Conservation (phyloP, 2,329 filamentous ascomycete species). For the Aspergillus tamarii region DNA sequence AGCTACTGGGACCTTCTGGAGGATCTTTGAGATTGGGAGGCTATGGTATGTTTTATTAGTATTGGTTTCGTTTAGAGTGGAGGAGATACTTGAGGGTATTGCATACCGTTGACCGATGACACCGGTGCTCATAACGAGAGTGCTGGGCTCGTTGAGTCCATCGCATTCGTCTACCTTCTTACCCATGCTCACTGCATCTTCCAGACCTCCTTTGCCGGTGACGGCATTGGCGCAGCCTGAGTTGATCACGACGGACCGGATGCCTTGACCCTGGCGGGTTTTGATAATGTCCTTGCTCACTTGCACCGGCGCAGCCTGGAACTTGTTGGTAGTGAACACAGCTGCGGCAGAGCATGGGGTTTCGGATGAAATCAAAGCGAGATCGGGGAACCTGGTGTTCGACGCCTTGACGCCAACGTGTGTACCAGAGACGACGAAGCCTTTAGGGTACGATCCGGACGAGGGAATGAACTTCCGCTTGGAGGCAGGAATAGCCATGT, state of each 20-base stretch:
- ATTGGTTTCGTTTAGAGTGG: background rate
- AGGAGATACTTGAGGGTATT: background rate
- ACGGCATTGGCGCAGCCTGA: constrained; percentile 97
- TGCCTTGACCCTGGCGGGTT: constrained; percentile 66
- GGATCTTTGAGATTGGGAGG: constrained; percentile 88
- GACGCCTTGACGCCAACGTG: constrained; percentile 92
- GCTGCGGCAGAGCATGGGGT: constrained; percentile 83
- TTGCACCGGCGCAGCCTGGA: constrained; percentile 93
- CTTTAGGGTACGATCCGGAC: constrained; percentile 83
- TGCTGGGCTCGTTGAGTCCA: constrained; percentile 57
- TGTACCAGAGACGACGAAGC: constrained; percentile 83
- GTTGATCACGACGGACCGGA: constrained; percentile 86
- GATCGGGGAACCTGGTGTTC: constrained; percentile 88
- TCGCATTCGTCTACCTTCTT: constrained; percentile 72
- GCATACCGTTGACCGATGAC: constrained; percentile 87
- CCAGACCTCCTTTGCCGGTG: constrained; percentile 83
- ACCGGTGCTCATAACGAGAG: constrained; percentile 97
- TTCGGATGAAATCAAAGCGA: constrained; percentile 86
- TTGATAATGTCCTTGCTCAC: constrained; percentile 75
- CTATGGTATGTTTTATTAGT: constrained; percentile 43
- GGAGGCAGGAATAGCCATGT: constrained; percentile 66
- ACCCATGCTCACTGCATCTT: constrained; percentile 87
- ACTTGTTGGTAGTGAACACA: constrained; percentile 97
- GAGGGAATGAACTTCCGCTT: constrained; percentile 92
- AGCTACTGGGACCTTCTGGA: constrained; percentile 77